Evolutionary conservation across 2,329 filamentous ascomycete genomes (phyloP), one percentile per base, ranked within the genome.

Genomic region (Coniochaeta hoffmannii): DNA sequence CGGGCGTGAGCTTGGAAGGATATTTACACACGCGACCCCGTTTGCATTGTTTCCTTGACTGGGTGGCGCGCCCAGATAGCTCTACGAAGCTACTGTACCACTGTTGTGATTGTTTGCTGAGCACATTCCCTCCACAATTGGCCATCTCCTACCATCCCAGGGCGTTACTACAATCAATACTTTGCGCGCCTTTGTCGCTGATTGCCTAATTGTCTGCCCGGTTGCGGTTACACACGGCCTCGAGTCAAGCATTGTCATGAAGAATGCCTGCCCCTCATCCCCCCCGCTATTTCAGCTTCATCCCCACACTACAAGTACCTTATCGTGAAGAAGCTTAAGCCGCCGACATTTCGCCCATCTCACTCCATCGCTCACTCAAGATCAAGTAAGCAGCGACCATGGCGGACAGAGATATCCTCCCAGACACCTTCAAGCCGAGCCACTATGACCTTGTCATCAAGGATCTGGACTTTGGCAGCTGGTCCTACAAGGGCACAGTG

Each of bases 361-460:
- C 22, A 46, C 26, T 46, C 19, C 41, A 46, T 46, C 41, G 15
- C 22, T n/a, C 24, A 6, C 2, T 7, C 41, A 15, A 46, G 9
- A n/a, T 8, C 24, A 46, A 46, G 19, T 22, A 46, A 28, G 12
- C 15, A n/a, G 10, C 17, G 57, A 66, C 61, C 63, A 83, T 83
- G 76, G 70, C 75, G 53, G 82, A 86, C 69, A 77, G 83, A 68
- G 82, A 87, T 58, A 76, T 83, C 61, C 79, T 87, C 59, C 82
- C 83, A 50, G 75, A 77, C 64, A 73, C 71, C 62, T 84, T 93
- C 68, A 93, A 90, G 75, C 91, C 94, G 2, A 76, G 79, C 59
- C 90, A 97, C 75, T 99, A 99, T 74, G 78, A 83, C 65, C 78
- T 99, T 61, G 90, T 87, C 55, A 81, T 99, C 63, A 84, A 79